Evolutionary conservation across 1,139 yeast genomes (phyloP).

Genomic region (Yamadazyma diospyri): DNA sequence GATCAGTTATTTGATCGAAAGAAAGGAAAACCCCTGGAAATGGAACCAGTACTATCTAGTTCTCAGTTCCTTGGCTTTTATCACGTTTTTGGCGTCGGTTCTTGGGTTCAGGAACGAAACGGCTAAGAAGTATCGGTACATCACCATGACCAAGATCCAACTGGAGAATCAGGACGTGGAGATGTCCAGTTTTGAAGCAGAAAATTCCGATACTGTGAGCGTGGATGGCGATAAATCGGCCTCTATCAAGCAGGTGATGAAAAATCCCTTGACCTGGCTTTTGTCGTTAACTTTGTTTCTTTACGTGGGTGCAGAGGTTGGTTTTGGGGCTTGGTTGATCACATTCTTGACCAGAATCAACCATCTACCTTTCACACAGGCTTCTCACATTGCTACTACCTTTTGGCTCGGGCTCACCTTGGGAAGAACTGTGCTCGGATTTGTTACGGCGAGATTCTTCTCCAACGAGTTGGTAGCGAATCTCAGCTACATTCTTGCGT

Average conservation of each 20-base stretch:
- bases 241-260: conserved; percentile 6
- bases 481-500: conserved; percentile 23
- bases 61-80: conserved; percentile 22
- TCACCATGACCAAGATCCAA: conserved; percentile 14
- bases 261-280: conserved; percentile 38
- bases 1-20: conserved; percentile 42
- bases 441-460: conserved; percentile 51
- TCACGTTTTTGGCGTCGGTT: conserved; percentile 4
- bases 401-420: conserved; percentile 65
- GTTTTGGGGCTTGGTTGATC: conserved; percentile 67
- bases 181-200: conserved; percentile 3
- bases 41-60: conserved; percentile 50
- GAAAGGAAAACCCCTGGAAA: conserved; percentile 32
- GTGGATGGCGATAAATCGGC: background rate
- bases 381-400: conserved; percentile 59
- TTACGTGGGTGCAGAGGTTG: conserved; percentile 67
- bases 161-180: conserved; percentile 10
- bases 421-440: conserved; percentile 60
- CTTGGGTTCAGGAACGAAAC: conserved; percentile 51
- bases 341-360: conserved; percentile 54
- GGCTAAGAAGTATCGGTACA: conserved; percentile 48
- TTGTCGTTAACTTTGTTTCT: conserved; percentile 52
- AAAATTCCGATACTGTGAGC: background rate
- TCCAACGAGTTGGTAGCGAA: conserved; percentile 47
- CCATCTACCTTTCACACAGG: conserved; percentile 35